Evolutionary conservation across 2,329 filamentous ascomycete species (phyloP).

Genomic region (Epichloe scottii): DNA sequence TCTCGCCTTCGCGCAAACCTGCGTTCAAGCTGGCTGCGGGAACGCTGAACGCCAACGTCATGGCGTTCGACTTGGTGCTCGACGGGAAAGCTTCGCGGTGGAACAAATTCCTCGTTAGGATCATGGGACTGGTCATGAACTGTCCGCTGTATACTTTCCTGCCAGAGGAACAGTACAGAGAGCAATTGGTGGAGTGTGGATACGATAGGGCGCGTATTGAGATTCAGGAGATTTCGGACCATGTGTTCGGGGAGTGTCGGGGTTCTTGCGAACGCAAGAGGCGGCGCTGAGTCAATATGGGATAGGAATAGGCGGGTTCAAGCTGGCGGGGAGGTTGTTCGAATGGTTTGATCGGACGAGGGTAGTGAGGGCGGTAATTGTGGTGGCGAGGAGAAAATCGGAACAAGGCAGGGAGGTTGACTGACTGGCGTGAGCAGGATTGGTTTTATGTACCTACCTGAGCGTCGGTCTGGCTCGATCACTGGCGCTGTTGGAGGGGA

Average conservation of each 20-base stretch:
- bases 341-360: slow-evolving; percentile 24
- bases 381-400: slow-evolving; percentile 16
- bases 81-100: slow-evolving; percentile 16
- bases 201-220: slow-evolving; percentile 29
- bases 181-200: slow-evolving; percentile 32
- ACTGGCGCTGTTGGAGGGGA: too few species aligned
- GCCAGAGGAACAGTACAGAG: slow-evolving; percentile 30
- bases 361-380: slow-evolving; percentile 22
- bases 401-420: neutral
- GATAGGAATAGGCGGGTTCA: slow-evolving; percentile 21
- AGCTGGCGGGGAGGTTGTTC: slow-evolving; percentile 25
- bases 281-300: slow-evolving; percentile 21
- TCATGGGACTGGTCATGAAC: slow-evolving; percentile 33
- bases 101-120: slow-evolving; percentile 22
- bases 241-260: slow-evolving; percentile 39
- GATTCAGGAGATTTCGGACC: slow-evolving; percentile 36
- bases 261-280: slow-evolving; percentile 27
- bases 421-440: neutral
- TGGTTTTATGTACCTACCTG: too few species aligned
- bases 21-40: slow-evolving; percentile 29
- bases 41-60: slow-evolving; percentile 33
- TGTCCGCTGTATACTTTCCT: slow-evolving; percentile 37
- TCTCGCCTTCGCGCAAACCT: slow-evolving; percentile 35
- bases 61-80: slow-evolving; percentile 42
- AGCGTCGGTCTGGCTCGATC: too few species aligned